Conservation (phyloP, 805 yeast species). For the Brettanomyces nanus region DNA sequence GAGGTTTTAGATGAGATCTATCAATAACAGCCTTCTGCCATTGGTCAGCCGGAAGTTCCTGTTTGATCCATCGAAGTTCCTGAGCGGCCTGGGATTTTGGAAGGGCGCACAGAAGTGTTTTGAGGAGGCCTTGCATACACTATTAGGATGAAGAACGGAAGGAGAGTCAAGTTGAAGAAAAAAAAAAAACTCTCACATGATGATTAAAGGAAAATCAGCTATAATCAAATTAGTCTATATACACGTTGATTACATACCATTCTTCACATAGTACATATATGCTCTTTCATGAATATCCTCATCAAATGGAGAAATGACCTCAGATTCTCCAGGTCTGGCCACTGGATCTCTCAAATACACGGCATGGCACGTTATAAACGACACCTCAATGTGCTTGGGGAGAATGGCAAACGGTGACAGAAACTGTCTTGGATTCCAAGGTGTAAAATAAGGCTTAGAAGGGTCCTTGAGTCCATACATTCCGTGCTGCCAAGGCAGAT, state of each 20-base stretch:
- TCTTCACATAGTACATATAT: constrained; percentile 84
- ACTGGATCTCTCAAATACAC: constrained; percentile 96
- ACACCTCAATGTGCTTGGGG: constrained; percentile 87
- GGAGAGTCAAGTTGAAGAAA: no score
- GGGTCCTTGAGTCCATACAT: constrained; percentile 77
- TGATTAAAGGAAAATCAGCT: no score
- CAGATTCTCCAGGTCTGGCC: constrained; percentile 94
- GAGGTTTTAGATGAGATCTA: constrained; percentile 52
- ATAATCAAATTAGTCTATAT: no score
- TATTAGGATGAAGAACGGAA: no score
- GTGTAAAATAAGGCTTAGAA: constrained; percentile 80
- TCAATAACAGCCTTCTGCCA: constrained; percentile 47
- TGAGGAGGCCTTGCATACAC: no score
- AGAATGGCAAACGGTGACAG: constrained; percentile 85
- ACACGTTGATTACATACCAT: constrained; percentile 33
- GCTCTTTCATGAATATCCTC: constrained; percentile 84
- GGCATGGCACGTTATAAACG: constrained; percentile 90
- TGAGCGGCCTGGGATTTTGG: constrained; percentile 33
- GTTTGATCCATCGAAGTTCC: constrained; percentile 58
- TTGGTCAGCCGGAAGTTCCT: constrained; percentile 39
- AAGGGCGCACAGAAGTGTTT: constrained; percentile 7
- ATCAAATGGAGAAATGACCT: constrained; percentile 86
- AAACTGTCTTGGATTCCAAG: constrained; percentile 94
- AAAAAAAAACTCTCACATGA: no score
- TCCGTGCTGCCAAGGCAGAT: constrained; percentile 75